These are phyloP conservation scores for Bretschneidera sinensis DNA, from an alignment of 345 rosid genomes.

Conservation along the genomic window DNA sequence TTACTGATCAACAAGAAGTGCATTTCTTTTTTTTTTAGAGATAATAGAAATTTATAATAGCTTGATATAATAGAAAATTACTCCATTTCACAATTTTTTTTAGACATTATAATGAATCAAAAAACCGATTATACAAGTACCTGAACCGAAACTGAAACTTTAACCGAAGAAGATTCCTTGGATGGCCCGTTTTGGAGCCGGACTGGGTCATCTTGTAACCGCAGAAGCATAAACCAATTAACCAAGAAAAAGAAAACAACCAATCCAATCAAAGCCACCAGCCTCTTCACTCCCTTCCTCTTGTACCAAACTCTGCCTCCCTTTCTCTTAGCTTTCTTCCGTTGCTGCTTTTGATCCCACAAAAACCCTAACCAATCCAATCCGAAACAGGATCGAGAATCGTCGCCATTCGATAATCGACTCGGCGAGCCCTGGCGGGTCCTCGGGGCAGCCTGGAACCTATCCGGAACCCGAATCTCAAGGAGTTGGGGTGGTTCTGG, in stretches of 20 bases:
- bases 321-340: slow-evolving; percentile 37
- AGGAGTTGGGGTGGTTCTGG: slow-evolving; percentile 22
- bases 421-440: slow-evolving; percentile 34
- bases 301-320: slow-evolving; percentile 46
- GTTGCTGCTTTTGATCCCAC: slow-evolving; percentile 30
- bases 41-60: neutral
- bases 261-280: slow-evolving; percentile 39
- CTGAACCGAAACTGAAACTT: slow-evolving; percentile 37
- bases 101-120: neutral
- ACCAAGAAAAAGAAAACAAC: slow-evolving; percentile 61
- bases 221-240: slow-evolving; percentile 69
- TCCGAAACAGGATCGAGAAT: slow-evolving; percentile 14
- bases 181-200: slow-evolving; percentile 28
- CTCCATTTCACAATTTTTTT: no score
- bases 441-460: slow-evolving; percentile 27
- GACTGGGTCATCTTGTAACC: slow-evolving; percentile 49
- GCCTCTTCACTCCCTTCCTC: slow-evolving; percentile 40
- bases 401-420: slow-evolving; percentile 33
- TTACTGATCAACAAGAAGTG: no score
- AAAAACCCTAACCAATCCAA: slow-evolving; percentile 27
- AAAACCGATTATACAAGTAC: slow-evolving; percentile 19
- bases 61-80: neutral
- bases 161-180: slow-evolving; percentile 30
- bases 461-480: slow-evolving; percentile 25
- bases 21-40: no score